Evolutionary conservation across 1,284 basidiomycete genomes (phyloP).

Genomic region (Moesziomyces parantarcticus): DNA sequence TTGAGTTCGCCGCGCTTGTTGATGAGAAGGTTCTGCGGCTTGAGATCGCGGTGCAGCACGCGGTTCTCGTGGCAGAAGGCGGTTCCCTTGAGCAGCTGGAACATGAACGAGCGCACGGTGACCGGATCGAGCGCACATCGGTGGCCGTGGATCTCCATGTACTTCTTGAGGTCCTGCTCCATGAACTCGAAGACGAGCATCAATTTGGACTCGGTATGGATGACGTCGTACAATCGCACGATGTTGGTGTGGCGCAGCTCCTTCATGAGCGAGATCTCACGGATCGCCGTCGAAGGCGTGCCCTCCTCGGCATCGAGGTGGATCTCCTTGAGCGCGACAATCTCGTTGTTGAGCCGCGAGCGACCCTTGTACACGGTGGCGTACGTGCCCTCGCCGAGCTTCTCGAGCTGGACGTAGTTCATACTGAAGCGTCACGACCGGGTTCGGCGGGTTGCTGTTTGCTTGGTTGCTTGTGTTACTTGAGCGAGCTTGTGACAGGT

Average conservation of each 20-base stretch:
- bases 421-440: constrained; percentile 20
- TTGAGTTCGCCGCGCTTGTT: constrained; percentile 98
- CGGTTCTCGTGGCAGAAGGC: constrained; percentile 99
- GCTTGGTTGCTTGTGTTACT: too few relatives aligned
- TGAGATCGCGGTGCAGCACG: constrained; percentile 95
- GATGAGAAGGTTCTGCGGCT: constrained; percentile 97
- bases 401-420: constrained; percentile 67
- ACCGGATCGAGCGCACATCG: constrained; percentile 90
- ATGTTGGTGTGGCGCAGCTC: constrained; percentile 95
- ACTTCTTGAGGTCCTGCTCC: constrained; percentile 98
- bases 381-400: constrained; percentile 67
- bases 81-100: constrained; percentile 94
- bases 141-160: constrained; percentile 98
- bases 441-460: too few relatives aligned
- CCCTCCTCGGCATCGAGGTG: constrained; percentile 95
- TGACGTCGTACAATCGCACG: constrained; percentile 95
- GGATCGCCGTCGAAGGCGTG: constrained; percentile 91
- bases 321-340: constrained; percentile 81
- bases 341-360: constrained; percentile 64
- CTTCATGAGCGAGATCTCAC: constrained; percentile 96
- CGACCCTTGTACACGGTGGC: constrained; percentile 68
- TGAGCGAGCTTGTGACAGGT: too few relatives aligned
- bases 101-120: constrained; percentile 97
- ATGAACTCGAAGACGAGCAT: constrained; percentile 99
- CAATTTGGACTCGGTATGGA: constrained; percentile 92